Conservation (phyloP, 139 green algal genomes). For the Chlorella sp. region DNA sequence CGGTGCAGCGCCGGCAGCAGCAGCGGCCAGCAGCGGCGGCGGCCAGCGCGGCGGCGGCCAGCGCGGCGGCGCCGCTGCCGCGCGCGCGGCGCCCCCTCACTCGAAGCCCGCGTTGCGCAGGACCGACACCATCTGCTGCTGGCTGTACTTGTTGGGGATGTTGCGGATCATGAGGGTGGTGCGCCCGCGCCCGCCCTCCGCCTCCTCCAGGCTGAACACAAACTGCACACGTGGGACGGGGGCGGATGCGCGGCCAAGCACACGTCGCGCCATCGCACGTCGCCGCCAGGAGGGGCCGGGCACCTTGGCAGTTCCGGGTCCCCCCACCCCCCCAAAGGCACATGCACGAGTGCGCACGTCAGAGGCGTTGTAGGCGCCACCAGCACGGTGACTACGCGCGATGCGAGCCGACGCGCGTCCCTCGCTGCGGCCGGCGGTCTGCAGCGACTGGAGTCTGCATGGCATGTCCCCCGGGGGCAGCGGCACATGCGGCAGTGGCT, state of each 20-base stretch:
- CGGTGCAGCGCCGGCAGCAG: no score
- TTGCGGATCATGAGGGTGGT: slow-evolving; percentile 62
- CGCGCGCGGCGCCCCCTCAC: slow-evolving; percentile 7
- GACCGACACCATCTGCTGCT: slow-evolving; percentile 48
- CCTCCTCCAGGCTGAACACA: slow-evolving; percentile 46
- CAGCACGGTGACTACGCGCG: slow-evolving; percentile 33
- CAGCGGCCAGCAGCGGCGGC: no score
- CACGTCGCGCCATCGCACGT: no score
- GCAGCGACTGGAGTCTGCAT: background rate
- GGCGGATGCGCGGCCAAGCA: no score
- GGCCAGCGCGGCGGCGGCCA: no score
- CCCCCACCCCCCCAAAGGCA: no score
- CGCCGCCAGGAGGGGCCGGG: no score
- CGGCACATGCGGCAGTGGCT: no score
- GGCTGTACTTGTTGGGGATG: slow-evolving; percentile 67
- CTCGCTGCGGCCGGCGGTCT: background rate
- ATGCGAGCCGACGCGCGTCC: slow-evolving; percentile 36
- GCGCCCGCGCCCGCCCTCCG: slow-evolving; percentile 24
- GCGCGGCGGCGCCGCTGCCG: no score
- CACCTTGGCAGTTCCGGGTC: no score
- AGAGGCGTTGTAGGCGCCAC: slow-evolving; percentile 38
- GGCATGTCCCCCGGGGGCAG: no score
- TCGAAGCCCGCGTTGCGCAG: slow-evolving; percentile 43
- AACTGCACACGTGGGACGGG: slow-evolving; percentile 32
- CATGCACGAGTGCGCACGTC: no score